These are phyloP conservation scores for Ogataea pignaliae DNA, from an alignment of 805 yeast species.

Conservation along the genomic window DNA sequence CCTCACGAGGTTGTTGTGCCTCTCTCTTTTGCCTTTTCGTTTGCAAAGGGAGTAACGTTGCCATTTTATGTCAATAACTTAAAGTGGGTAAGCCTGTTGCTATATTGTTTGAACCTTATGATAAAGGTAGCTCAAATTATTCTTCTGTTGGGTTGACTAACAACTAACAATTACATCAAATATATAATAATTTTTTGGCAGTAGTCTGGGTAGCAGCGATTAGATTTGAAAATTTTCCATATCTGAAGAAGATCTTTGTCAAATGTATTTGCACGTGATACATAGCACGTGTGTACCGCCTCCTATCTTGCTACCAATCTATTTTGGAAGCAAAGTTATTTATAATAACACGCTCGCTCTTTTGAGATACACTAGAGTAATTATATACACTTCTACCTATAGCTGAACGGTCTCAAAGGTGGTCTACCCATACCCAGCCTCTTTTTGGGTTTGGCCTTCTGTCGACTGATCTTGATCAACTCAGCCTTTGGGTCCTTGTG, in stretches of 20 bases:
- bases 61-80: conserved; percentile 45
- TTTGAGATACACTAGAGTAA: background rate
- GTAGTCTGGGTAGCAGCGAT: too few species aligned
- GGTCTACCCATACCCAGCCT: conserved; percentile 28
- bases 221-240: too few species aligned
- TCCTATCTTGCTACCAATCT: background rate
- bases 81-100: too few species aligned
- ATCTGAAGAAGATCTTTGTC: too few species aligned
- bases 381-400: conserved; percentile 4
- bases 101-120: too few species aligned
- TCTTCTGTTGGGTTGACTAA: too few species aligned
- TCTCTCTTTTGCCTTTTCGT: conserved; percentile 81
- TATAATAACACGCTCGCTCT: too few species aligned
- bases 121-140: too few species aligned
- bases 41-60: conserved; percentile 90
- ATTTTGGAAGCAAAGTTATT: background rate
- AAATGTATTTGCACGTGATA: too few species aligned
- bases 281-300: background rate
- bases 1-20: conserved; percentile 78
- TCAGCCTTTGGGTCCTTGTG: conserved; percentile 8
- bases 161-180: too few species aligned
- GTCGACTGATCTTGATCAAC: background rate
- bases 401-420: conserved; percentile 11
- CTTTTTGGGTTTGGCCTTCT: conserved; percentile 8
- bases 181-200: too few species aligned